These are phyloP conservation scores for Euphorbia celastroides DNA, from an alignment of 441 rosid genomes.

Conservation along the genomic window DNA sequence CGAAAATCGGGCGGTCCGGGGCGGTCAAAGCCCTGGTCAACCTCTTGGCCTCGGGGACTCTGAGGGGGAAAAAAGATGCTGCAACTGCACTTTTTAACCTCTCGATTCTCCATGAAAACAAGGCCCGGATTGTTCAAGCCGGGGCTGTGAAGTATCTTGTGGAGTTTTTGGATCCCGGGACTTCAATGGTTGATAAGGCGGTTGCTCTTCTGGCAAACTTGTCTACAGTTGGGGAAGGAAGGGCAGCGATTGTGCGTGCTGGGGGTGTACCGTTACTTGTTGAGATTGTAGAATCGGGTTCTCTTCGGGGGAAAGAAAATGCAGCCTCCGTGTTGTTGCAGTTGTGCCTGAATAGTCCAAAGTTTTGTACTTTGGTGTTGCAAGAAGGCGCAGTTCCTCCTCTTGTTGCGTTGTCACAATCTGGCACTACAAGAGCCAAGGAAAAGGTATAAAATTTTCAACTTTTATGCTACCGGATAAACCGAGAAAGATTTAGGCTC, in stretches of 20 bases:
- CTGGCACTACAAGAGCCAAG: constrained; percentile 90
- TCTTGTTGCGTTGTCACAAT: constrained; percentile 83
- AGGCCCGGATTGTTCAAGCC: constrained; percentile 86
- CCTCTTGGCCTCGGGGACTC: constrained; percentile 74
- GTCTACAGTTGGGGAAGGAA: constrained; percentile 73
- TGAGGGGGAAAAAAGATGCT: constrained; percentile 89
- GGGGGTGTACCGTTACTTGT: constrained; percentile 79
- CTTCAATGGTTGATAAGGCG: constrained; percentile 89
- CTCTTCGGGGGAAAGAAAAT: constrained; percentile 88
- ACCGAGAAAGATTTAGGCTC: not conserved
- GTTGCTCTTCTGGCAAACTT: constrained; percentile 86
- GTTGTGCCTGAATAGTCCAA: constrained; percentile 65
- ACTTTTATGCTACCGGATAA: no score
- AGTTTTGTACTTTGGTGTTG: constrained; percentile 79
- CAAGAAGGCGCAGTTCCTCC: constrained; percentile 98
- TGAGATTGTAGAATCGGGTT: constrained; percentile 79
- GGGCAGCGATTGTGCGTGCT: constrained; percentile 55
- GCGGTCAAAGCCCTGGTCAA: constrained; percentile 72
- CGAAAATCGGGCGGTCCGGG: constrained; percentile 71
- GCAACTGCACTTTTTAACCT: constrained; percentile 88
- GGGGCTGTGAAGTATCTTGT: constrained; percentile 81
- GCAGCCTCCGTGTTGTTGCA: constrained; percentile 78
- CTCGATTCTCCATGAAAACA: constrained; percentile 84
- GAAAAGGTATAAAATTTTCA: constrained; percentile 63
- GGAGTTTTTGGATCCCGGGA: constrained; percentile 56